Conservation (phyloP, 768 basidiomycete genomes). For the Candolleomyces eurysporus region DNA sequence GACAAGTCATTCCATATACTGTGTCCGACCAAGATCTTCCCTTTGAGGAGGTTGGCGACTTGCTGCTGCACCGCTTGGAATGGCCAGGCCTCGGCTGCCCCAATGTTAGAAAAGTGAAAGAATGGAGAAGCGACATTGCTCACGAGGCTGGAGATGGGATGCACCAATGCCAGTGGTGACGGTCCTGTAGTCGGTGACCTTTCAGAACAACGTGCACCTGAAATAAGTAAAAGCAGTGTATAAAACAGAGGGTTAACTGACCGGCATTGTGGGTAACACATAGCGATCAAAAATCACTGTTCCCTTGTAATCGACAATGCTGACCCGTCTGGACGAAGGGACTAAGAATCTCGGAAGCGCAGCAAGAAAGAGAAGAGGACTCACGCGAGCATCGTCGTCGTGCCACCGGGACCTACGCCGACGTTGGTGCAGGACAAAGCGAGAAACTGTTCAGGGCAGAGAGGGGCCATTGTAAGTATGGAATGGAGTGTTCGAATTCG, state of each 20-base stretch:
- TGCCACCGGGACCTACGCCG: conserved; percentile 80
- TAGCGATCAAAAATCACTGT: conserved; percentile 57
- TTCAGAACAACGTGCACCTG: conserved; percentile 2
- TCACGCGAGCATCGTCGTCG: conserved; percentile 81
- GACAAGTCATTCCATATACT: conserved; percentile 80
- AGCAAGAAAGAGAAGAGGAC: conserved; percentile 22
- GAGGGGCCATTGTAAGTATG: conserved; percentile 30
- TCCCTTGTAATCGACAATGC: conserved; percentile 60
- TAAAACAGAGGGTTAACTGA: conserved; percentile 16
- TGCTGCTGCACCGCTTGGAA: conserved; percentile 67
- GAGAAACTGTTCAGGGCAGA: conserved; percentile 44
- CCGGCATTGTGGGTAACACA: conserved; percentile 60
- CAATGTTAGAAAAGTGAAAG: neutral
- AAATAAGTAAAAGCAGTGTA: neutral
- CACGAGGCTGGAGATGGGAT: conserved; percentile 39
- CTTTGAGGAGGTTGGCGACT: conserved; percentile 64
- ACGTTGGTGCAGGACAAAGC: conserved; percentile 66
- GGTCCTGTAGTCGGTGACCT: conserved; percentile 74
- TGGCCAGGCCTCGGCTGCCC: conserved; percentile 44
- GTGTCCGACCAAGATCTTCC: conserved; percentile 74
- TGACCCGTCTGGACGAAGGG: conserved; percentile 35
- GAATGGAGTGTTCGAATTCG: conserved; percentile 15
- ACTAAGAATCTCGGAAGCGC: neutral
- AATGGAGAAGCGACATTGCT: conserved; percentile 8
- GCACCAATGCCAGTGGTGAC: conserved; percentile 54